A percentile compares a stretch with the other conserved stretches of the same genome.
Evolutionary conservation across 2,329 filamentous ascomycete genomes (phyloP).

Genomic region (Pyrenophora seminiperda): DNA sequence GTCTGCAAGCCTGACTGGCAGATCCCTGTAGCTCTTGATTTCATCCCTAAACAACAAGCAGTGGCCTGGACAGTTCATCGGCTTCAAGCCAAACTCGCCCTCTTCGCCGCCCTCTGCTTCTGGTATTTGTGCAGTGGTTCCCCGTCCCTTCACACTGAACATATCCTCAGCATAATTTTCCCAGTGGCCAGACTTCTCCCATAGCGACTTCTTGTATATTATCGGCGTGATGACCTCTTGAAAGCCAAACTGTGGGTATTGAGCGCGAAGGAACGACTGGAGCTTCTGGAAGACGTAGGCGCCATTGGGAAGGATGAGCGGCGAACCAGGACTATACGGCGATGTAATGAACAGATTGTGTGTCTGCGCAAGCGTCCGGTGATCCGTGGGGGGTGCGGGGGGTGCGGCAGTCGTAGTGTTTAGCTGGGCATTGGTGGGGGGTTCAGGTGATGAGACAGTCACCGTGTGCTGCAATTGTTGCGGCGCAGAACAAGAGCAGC

Average conservation of each 20-base stretch:
- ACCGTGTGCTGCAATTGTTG: constrained; percentile 32
- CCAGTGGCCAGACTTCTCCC: constrained; percentile 85
- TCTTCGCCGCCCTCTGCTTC: constrained; percentile 60
- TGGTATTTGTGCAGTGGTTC: constrained; percentile 51
- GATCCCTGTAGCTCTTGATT: constrained; percentile 74
- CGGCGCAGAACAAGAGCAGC: constrained; percentile 45
- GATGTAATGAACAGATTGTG: constrained; percentile 83
- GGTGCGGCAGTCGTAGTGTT: constrained; percentile 42
- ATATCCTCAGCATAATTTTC: constrained; percentile 92
- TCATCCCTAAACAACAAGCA: constrained; percentile 81
- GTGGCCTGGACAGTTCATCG: constrained; percentile 92
- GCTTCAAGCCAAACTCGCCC: constrained; percentile 81
- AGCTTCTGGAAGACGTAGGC: constrained; percentile 83
- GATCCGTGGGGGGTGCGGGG: constrained; percentile 52
- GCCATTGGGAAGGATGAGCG: constrained; percentile 82
- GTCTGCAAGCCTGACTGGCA: constrained; percentile 84
- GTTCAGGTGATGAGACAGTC: constrained; percentile 23
- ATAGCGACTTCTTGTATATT: constrained; percentile 87
- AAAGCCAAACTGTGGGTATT: constrained; percentile 85
- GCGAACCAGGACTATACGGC: constrained; percentile 80
- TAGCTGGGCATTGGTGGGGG: constrained; percentile 28
- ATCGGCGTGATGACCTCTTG: constrained; percentile 87
- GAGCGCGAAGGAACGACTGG: constrained; percentile 77
- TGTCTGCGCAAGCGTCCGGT: constrained; percentile 55
- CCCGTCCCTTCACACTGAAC: constrained; percentile 74